Conservation (phyloP, 192 early-diverging fungal genomes). For the Linnemannia hyalina region DNA sequence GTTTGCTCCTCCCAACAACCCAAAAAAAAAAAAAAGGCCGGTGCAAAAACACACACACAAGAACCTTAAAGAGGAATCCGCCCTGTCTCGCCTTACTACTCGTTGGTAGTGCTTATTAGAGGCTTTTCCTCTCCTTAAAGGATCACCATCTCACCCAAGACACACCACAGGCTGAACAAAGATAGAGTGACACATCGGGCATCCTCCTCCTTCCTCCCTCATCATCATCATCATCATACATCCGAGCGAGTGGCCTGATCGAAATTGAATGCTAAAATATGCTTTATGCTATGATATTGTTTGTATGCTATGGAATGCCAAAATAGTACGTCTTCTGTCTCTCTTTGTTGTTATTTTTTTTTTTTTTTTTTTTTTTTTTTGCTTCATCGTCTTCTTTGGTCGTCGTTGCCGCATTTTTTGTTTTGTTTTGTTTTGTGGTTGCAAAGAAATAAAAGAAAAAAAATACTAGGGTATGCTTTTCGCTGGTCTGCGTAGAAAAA, state of each 20-base stretch:
- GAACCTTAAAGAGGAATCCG: not conserved
- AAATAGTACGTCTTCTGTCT: not conserved
- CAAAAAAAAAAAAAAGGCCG: not conserved
- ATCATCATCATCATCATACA: not conserved
- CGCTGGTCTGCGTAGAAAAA: not conserved
- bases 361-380: not conserved
- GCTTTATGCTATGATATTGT: constrained; percentile 1
- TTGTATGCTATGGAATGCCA: not conserved
- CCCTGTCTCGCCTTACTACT: not conserved
- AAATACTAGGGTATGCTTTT: not conserved
- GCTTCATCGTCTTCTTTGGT: not conserved
- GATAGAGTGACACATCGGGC: not conserved
- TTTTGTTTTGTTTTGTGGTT: not conserved
- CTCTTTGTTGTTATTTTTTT: not conserved
- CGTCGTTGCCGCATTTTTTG: not conserved
- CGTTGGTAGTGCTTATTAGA: too few relatives aligned
- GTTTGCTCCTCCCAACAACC: not conserved
- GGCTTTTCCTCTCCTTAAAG: not conserved
- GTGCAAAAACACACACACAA: too few relatives aligned
- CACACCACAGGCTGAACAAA: not conserved
- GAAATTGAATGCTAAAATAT: not conserved
- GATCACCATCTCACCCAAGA: not conserved
- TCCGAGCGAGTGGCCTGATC: not conserved
- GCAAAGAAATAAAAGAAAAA: not conserved
- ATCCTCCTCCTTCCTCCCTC: not conserved